Base-by-base conservation (phyloP, 768 basidiomycete species). In the Lenzites betulinus region DNA sequence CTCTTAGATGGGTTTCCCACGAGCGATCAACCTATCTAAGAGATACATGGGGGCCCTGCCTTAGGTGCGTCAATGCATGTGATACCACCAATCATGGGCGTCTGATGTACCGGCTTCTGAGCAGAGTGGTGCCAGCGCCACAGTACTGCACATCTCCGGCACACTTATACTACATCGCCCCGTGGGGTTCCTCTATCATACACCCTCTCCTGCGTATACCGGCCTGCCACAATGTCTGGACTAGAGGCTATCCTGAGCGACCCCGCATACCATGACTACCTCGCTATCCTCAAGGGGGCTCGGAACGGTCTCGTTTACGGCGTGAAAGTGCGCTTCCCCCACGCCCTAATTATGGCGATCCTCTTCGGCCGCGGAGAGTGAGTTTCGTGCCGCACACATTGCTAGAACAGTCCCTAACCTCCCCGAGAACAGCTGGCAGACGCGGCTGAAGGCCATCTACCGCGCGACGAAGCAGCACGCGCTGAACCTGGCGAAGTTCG, bases 281-380 rank as follows among this genome's bases (percentile, higher is more conserved):
- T 98, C 46, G 90, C 93, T 25, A 89, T 99, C 67, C 75, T 98
- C 71, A 99, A 99, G 73, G 96, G 97, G 44, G 92, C 93, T 33
- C 83, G 93, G 42, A 94, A 94, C 70, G 93, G 93, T 5, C 83
- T 93, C 60, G 90, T 94, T 9, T 95, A 94, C 67, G 93, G 93
- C 38, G 90, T 89, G 66, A 93, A 94, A 76, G 89, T 96, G 63
- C 79, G 94, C 43, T 95, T 96, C 68, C 96, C 96, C 39, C 96
- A 98, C 82, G 96, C 96, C 1, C 78, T 98, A 28, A 89, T 98
- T 51, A 98, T 98, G 95, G 90, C 94, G 23, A 83, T 97, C 61
- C 79, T 98, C 42, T 98, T 98, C 69, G 93, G 94, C 33, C 83
- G 89, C 49, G 94, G 94, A 78, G 85, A 91, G 93, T 97, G 67